A percentile compares a stretch with the other conserved stretches of the same genome.
These are phyloP conservation scores for Nannochloris sp. DNA, from an alignment of 139 green algal genomes.

Conservation along the genomic window DNA sequence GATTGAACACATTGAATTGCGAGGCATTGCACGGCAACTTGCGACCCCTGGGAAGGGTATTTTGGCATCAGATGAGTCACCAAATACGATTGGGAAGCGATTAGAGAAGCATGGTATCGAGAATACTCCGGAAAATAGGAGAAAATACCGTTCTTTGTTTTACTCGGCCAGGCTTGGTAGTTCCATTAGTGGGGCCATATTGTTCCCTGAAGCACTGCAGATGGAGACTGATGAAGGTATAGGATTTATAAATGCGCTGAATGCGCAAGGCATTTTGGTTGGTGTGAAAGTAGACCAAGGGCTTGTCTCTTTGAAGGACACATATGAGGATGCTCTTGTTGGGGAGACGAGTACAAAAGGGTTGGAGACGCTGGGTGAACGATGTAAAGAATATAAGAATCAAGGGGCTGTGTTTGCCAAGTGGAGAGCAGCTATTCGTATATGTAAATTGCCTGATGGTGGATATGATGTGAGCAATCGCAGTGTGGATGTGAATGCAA, in stretches of 20 bases:
- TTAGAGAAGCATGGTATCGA: conserved; percentile 39
- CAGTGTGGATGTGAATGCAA: conserved; percentile 67
- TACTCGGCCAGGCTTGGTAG: conserved; percentile 52
- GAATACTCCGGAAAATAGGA: conserved; percentile 49
- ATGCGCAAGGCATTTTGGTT: conserved; percentile 49
- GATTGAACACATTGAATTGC: background rate
- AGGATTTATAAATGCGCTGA: conserved; percentile 63
- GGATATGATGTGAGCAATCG: conserved; percentile 38
- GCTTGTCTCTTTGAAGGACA: conserved; percentile 51
- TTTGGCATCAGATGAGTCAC: conserved; percentile 71
- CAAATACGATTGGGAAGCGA: conserved; percentile 73
- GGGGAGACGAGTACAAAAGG: conserved; percentile 83
- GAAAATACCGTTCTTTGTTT: conserved; percentile 60
- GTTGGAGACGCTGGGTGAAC: conserved; percentile 60
- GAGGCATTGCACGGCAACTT: conserved; percentile 6
- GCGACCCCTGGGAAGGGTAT: conserved; percentile 60
- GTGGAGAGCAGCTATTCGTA: conserved; percentile 82
- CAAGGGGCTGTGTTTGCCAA: conserved; percentile 74
- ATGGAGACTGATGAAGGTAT: conserved; percentile 50
- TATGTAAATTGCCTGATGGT: conserved; percentile 18
- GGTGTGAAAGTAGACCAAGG: conserved; percentile 87
- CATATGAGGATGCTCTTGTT: conserved; percentile 2
- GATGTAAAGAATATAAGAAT: conserved; percentile 53
- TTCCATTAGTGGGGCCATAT: conserved; percentile 65
- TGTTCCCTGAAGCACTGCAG: conserved; percentile 90